Evolutionary conservation across 306 rosid species (phyloP).

Genomic region (Canavalia ensiformis): DNA sequence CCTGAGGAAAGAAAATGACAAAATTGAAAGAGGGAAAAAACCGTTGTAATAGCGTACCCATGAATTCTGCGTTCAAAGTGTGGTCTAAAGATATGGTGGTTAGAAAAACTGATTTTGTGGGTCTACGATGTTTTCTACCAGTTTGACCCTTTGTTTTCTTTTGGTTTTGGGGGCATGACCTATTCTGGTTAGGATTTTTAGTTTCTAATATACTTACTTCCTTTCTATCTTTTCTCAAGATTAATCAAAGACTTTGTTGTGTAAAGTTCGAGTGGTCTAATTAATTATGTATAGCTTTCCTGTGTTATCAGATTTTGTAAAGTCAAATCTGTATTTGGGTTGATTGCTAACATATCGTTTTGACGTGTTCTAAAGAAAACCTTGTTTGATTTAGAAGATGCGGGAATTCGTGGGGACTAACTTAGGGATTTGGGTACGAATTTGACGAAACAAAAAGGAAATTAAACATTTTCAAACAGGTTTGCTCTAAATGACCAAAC

Average conservation of each 20-base stretch:
- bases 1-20: not conserved
- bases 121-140: slow-evolving; percentile 51
- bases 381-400: slow-evolving; percentile 23
- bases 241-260: slow-evolving; percentile 41
- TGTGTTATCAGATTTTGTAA: slow-evolving; percentile 35
- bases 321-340: slow-evolving; percentile 41
- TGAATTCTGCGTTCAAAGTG: slow-evolving; percentile 39
- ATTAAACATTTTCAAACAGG: not conserved
- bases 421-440: slow-evolving; percentile 14
- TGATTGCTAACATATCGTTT: not conserved
- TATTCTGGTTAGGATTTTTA: slow-evolving; percentile 37
- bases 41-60: slow-evolving; percentile 24
- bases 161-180: slow-evolving; percentile 23
- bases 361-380: slow-evolving; percentile 4
- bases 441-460: slow-evolving; percentile 19
- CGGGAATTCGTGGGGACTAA: slow-evolving; percentile 25
- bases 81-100: slow-evolving; percentile 59
- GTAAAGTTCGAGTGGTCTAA: slow-evolving; percentile 51
- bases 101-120: slow-evolving; percentile 56
- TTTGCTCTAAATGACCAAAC: slow-evolving; percentile 38
- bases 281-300: slow-evolving; percentile 39
- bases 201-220: slow-evolving; percentile 38
- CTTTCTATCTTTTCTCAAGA: slow-evolving; percentile 1
- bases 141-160: slow-evolving; percentile 46
- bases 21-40: not conserved